Evolutionary conservation across 352 stramenopile genomes (phyloP).

Genomic region (Globisporangium middletonii): DNA sequence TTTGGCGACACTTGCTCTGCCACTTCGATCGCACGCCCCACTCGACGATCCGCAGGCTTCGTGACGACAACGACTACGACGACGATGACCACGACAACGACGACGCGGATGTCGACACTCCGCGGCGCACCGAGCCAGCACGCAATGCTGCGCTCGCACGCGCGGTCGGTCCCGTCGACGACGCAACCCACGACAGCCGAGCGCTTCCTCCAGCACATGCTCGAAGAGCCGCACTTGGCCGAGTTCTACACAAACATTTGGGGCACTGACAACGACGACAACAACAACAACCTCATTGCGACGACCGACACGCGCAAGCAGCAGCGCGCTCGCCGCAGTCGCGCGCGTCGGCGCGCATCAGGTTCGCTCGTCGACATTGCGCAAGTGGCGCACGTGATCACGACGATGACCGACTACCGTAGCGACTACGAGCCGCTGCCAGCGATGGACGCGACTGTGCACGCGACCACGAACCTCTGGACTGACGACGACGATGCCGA

Average conservation of each 20-base stretch:
- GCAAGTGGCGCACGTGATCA: slow-evolving; percentile 70
- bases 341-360: slow-evolving; percentile 1
- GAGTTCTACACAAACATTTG: slow-evolving; percentile 68
- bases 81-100: slow-evolving; percentile 21
- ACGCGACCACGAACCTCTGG: slow-evolving; percentile 50
- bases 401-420: slow-evolving; percentile 61
- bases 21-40: slow-evolving; percentile 21
- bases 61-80: slow-evolving; percentile 16
- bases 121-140: neutral
- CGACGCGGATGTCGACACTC: slow-evolving; percentile 6
- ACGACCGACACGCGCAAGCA: slow-evolving; percentile 31
- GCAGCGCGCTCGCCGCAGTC: slow-evolving; percentile 11
- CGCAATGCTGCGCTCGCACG: slow-evolving; percentile 1
- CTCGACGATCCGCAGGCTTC: slow-evolving; percentile 24
- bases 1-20: neutral
- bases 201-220: slow-evolving; percentile 16
- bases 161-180: neutral
- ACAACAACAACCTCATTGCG: neutral
- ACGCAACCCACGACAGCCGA: neutral
- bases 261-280: slow-evolving; percentile 7
- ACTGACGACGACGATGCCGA: slow-evolving; percentile 22
- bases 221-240: slow-evolving; percentile 31
- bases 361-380: slow-evolving; percentile 55
- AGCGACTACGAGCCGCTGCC: slow-evolving; percentile 44
- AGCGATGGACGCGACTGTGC: slow-evolving; percentile 2